Conservation (phyloP, 176 grass and related monocot genomes). For the Alopecurus myosuroides region DNA sequence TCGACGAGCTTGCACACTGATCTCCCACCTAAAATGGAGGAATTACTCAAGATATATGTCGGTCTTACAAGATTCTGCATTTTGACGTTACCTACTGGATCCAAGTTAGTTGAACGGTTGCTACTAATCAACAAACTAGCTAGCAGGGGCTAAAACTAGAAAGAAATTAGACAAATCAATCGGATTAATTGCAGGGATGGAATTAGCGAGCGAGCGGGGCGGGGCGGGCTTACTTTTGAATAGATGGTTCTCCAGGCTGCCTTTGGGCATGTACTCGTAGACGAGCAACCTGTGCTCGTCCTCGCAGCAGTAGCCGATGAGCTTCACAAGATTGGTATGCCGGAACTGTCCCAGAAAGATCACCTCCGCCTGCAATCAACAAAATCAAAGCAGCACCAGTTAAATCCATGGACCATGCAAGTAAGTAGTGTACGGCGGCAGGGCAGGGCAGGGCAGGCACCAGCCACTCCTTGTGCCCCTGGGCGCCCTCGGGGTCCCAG, state of each 20-base stretch:
- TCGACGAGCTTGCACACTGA: background rate
- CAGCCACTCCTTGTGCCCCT: slow-evolving; percentile 87
- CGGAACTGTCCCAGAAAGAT: slow-evolving; percentile 47
- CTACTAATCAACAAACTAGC: background rate
- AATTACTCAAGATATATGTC: background rate
- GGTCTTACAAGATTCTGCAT: slow-evolving; percentile 12
- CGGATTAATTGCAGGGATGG: no score
- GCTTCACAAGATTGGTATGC: background rate
- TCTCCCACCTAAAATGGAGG: background rate
- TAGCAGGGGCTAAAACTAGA: background rate
- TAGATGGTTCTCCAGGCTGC: background rate
- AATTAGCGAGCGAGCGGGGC: no score
- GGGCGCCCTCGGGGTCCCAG: slow-evolving; percentile 69
- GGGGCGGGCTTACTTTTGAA: background rate
- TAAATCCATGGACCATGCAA: no score
- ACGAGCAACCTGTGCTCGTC: background rate
- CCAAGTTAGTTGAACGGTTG: background rate
- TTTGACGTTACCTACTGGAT: background rate
- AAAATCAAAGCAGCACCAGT: background rate
- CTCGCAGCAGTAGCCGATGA: background rate
- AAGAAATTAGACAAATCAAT: background rate
- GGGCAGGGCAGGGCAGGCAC: no score
- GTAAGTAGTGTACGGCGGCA: no score
- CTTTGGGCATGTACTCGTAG: background rate
- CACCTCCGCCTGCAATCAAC: slow-evolving; percentile 47